A percentile compares a stretch with the other conserved stretches of the same genome.
These are phyloP conservation scores for Saccharomycopsis babjevae DNA, from an alignment of 805 yeast genomes.

Conservation along the genomic window DNA sequence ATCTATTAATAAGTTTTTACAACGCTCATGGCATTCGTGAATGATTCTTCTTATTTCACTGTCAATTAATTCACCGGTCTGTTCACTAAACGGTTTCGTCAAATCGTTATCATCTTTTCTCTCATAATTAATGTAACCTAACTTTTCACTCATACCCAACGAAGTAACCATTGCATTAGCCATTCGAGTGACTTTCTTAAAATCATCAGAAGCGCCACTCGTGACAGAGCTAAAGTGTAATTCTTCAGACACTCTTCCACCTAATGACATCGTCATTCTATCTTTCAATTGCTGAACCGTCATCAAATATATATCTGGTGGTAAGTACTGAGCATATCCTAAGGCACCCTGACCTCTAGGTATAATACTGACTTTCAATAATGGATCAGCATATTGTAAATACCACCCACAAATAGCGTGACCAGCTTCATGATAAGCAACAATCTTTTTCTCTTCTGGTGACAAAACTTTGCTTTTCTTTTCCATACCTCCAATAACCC, in stretches of 20 bases:
- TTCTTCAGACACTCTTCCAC: constrained; percentile 96
- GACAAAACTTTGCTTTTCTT: constrained; percentile 76
- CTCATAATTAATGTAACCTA: constrained; percentile 76
- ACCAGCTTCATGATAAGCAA: constrained; percentile 98
- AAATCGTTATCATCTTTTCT: constrained; percentile 54
- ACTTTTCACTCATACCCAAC: constrained; percentile 80
- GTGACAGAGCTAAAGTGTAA: constrained; percentile 86
- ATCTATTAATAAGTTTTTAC: constrained; percentile 57
- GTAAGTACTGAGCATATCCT: constrained; percentile 96
- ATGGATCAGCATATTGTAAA: constrained; percentile 82
- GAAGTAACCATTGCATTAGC: constrained; percentile 89
- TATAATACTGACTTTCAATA: constrained; percentile 88
- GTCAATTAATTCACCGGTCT: constrained; percentile 74
- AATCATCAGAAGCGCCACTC: constrained; percentile 93
- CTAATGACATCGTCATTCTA: constrained; percentile 93
- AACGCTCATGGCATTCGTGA: constrained; percentile 60
- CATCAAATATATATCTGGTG: constrained; percentile 79
- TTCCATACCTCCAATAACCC: constrained; percentile 94
- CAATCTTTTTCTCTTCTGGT: constrained; percentile 78
- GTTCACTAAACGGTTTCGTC: constrained; percentile 84
- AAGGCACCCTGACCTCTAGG: constrained; percentile 96
- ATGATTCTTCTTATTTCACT: constrained; percentile 73
- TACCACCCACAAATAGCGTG: constrained; percentile 99
- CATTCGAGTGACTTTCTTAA: constrained; percentile 89
- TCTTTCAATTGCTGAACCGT: constrained; percentile 71